Conservation (phyloP, 805 yeast species). For the Wickerhamiella cacticola region DNA sequence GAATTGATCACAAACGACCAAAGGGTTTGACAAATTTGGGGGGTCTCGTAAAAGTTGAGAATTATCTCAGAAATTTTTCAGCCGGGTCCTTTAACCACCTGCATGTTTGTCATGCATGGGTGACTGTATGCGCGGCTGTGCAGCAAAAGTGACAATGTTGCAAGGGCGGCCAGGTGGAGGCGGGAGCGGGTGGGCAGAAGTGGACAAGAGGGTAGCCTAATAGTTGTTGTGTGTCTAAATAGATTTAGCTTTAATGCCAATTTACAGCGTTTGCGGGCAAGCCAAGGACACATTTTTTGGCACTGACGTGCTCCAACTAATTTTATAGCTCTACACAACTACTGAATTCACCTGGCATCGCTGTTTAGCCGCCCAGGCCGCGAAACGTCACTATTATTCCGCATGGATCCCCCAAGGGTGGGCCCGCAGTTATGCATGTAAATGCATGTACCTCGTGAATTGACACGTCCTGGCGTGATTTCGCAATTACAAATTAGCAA, state of each 20-base stretch:
- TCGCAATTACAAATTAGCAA: no score
- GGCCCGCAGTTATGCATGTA: constrained; percentile 4
- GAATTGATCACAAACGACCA: not conserved
- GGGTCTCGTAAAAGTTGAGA: not conserved
- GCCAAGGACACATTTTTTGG: no score
- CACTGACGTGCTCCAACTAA: no score
- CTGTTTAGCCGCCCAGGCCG: not conserved
- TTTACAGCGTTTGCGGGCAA: no score
- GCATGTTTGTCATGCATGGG: constrained; percentile 9
- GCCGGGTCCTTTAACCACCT: not conserved
- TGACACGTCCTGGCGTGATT: not conserved
- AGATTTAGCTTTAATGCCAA: no score
- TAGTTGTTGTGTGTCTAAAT: no score
- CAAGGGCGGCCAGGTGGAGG: no score
- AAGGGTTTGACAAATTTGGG: not conserved
- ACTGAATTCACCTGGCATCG: not conserved
- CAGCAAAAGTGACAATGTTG: not conserved
- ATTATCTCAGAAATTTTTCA: constrained; percentile 9
- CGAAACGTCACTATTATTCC: not conserved
- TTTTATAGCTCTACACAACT: no score
- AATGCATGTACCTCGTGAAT: not conserved
- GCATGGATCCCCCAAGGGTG: not conserved
- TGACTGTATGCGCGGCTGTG: no score
- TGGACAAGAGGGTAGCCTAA: no score
- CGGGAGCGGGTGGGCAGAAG: not conserved